Base-by-base conservation (phyloP, 2,329 filamentous ascomycete species). In the Sclerotinia glacialis region DNA sequence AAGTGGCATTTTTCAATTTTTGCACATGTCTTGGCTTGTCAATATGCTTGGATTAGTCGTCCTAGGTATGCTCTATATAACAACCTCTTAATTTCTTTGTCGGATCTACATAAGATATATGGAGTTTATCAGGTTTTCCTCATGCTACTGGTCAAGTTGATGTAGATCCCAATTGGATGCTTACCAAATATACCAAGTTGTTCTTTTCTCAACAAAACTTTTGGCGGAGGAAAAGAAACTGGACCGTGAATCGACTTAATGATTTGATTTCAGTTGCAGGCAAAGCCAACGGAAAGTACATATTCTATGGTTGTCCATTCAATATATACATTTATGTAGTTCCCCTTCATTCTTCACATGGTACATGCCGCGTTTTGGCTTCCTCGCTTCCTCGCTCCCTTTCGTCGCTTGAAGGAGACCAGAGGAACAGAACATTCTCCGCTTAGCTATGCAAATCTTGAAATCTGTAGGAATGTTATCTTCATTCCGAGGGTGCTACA, bases 351-450 rank as follows among this genome's bases (percentile, higher is more conserved):
- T 60, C 58, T 60, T 49, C 28, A 37, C 9, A 21, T 26, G 2
- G 28, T 60, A 18, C 44, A 49, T 26, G 6, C 31, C 58, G 44
- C 31, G 16, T 37, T 31, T n/a, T n/a, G n/a, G n/a, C n/a, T n/a
- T n/a, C n/a, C n/a, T 8, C 44, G n/a, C n/a, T 49, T 47, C n/a
- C 58, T 60, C 31, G 1, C n/a, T 18, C 44, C 58, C 58, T 60
- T 60, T 18, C 9, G 28, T 60, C 44, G 44, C 28, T 60, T 49
- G 14, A 2, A 26, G 44, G 8, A 37, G 26, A 26, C 44, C 5
- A 60, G 28, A 60, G 7, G 21, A 23, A 47, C 26, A 12, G 31
- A 49, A 60, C 58, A 60, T 60, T 60, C 28, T 18, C 31, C n/a
- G 14, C 31, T 37, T 28, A 49, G 31, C 44, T 49, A 49, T 47